Base-by-base conservation (phyloP, 2,329 filamentous ascomycete species). In the Fusarium sp. region DNA sequence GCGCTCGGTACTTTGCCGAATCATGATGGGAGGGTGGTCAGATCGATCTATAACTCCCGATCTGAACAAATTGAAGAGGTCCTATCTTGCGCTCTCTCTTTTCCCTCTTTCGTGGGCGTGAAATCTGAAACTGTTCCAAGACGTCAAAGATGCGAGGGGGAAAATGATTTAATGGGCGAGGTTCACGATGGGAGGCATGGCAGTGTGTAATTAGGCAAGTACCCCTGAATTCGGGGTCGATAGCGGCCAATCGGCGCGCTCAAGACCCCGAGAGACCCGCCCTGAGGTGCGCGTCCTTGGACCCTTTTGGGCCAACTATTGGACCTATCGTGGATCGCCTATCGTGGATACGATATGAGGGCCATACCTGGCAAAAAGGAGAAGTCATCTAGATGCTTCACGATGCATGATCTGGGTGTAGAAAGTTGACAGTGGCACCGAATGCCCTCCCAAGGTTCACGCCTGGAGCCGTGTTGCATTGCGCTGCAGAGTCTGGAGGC, bases 1-100 rank as follows among this genome's bases (percentile, higher is more conserved):
- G 17, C 73, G 74, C 20, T 78, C 75, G 52, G 67, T 66, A 43
- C 77, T 78, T 47, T 43, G 65, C 45, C 76, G 69, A 38, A 78
- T 74, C 73, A 75, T 73, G 43, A 35, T 66, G 63, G 33, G 20
- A 35, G 27, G 17, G 47, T 30, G 27, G 38, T 14, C 33, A 25
- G 40, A 65, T 22, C 22, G 38, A 47, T 43, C 10, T 56, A 30
- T 15, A 15, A 30, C 25, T 52, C 33, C 20, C n/a, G 33, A 20
- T 25, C 30, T 40, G 32, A 12, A 45, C 15, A 27, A 40, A 50
- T 61, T 50, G 62, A 17, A 38, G 56, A 58, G 56, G 37, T 27
- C 1, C 35, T 40, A 27, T 38, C 22, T 58, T 20, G 22, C 56
- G 35, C 33, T 27, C 22, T 25, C 22, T 47, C n/a, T 38, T 10